Conservation (phyloP, 768 basidiomycete genomes). For the Leucocoprinus birnbaumii region DNA sequence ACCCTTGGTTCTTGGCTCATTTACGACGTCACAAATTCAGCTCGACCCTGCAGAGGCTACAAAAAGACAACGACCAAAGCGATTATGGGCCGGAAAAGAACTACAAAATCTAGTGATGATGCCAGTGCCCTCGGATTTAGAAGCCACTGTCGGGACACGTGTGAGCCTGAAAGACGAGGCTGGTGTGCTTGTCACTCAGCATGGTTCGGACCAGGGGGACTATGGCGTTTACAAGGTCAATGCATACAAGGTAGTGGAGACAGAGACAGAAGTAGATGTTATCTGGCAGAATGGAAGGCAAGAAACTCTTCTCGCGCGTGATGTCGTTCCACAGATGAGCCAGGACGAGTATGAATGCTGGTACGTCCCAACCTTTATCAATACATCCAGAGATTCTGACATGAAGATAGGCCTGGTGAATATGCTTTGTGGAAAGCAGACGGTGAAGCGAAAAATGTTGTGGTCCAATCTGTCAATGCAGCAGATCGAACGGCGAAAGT, state of each 20-base stretch:
- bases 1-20: neutral
- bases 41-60: slow-evolving; percentile 57
- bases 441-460: slow-evolving; percentile 58
- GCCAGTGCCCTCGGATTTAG: slow-evolving; percentile 53
- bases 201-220: slow-evolving; percentile 49
- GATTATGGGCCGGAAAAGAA: slow-evolving; percentile 72
- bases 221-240: slow-evolving; percentile 48
- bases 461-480: slow-evolving; percentile 79
- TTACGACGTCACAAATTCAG: slow-evolving; percentile 31
- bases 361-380: slow-evolving; percentile 36
- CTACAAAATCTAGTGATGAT: slow-evolving; percentile 63
- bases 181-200: slow-evolving; percentile 53
- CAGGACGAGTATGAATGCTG: slow-evolving; percentile 93
- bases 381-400: slow-evolving; percentile 4
- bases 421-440: slow-evolving; percentile 84
- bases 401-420: slow-evolving; percentile 76
- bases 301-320: slow-evolving; percentile 58
- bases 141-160: slow-evolving; percentile 73
- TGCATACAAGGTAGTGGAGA: slow-evolving; percentile 65
- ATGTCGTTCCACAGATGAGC: slow-evolving; percentile 79
- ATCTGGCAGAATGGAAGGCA: slow-evolving; percentile 86
- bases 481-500: slow-evolving; percentile 68
- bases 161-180: slow-evolving; percentile 53
- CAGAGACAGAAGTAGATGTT: slow-evolving; percentile 64
- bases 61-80: slow-evolving; percentile 59